A percentile compares a stretch with the other conserved stretches of the same genome.
Evolutionary conservation across 2,329 filamentous ascomycete species (phyloP).

Genomic region (Ustilaginoidea virens): DNA sequence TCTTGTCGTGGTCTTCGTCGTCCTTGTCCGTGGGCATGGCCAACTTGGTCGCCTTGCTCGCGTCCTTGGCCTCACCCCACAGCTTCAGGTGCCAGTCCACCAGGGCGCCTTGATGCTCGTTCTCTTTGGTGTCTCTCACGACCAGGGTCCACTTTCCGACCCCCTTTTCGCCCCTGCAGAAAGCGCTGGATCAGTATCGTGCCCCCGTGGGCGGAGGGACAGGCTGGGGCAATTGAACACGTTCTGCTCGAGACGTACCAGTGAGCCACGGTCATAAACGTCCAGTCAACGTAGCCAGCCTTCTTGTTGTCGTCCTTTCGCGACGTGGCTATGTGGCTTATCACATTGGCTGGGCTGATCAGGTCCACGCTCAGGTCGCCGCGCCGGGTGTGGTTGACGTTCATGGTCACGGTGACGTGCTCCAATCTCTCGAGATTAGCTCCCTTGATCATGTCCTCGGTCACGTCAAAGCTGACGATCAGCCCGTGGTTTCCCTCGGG

Average conservation of each 20-base stretch:
- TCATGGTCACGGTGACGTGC: slow-evolving; percentile 97
- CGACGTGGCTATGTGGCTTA: slow-evolving; percentile 69
- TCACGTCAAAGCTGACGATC: slow-evolving; percentile 68
- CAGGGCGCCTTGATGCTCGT: slow-evolving; percentile 64
- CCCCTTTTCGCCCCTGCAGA: slow-evolving; percentile 64
- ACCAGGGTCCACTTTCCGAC: slow-evolving; percentile 83
- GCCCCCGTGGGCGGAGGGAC: background rate
- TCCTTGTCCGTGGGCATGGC: slow-evolving; percentile 75
- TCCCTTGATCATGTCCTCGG: slow-evolving; percentile 58
- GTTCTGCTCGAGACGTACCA: slow-evolving; percentile 44
- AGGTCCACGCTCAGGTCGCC: slow-evolving; percentile 90
- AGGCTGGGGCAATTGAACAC: background rate
- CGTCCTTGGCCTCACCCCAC: slow-evolving; percentile 80
- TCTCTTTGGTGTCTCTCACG: slow-evolving; percentile 69
- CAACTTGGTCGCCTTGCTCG: slow-evolving; percentile 53
- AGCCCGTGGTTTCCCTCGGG: slow-evolving; percentile 75
- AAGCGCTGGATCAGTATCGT: slow-evolving; percentile 14
- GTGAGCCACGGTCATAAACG: slow-evolving; percentile 95
- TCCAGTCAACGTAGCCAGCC: slow-evolving; percentile 82
- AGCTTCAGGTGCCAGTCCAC: slow-evolving; percentile 87
- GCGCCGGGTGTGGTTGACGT: slow-evolving; percentile 71
- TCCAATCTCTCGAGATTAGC: slow-evolving; percentile 80
- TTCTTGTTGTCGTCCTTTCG: slow-evolving; percentile 52
- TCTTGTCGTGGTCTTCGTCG: slow-evolving; percentile 63
- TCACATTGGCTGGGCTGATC: slow-evolving; percentile 64